Base-by-base conservation (phyloP, 2,329 filamentous ascomycete genomes). In the Stachybotrys chlorohalonatus region DNA sequence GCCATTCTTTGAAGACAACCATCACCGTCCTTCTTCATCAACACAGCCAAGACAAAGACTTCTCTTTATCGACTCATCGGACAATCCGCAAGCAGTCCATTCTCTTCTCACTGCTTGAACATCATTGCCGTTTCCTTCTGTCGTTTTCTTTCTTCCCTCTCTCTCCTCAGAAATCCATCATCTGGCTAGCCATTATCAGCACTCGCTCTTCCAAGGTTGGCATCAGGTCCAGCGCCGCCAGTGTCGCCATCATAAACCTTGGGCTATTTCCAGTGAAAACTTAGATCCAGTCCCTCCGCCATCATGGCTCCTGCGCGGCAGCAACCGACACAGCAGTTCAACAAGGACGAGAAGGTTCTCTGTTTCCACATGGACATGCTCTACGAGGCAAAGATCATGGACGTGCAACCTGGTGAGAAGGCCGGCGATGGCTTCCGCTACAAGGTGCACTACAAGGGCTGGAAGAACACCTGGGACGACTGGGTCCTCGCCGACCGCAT, bases 401-500 rank as follows among this genome's bases (percentile, higher is more conserved):
- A 96, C 60, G 79, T 89, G 36, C 84, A 70, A 77, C 80, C 65
- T 49, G 86, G 86, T 66, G 86, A 88, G 71, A 85, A 84, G 69
- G 86, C 74, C 17, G 86, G 73, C 47, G 75, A 86, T 57, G 84
- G 87, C 39, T 91, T 84, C 67, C 84, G 90, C 69, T 99, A 95
- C 75, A 89, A 89, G 67, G 89, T 99, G 54, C 94, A 99, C 73
- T 99, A 99, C 77, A 97, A 97, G 73, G 94, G 94, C 66, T 99
- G 94, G 94, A 99, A 99, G 79, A 92, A 93, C 71, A 96, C 91
- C 80, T 99, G 94, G 94, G 94, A 99, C 75, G 94, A 99, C 75
- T 97, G 93, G 93, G 94, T 97, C 49, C 84, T 89, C 24, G 86
- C 91, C 71, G 93, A 97, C 70, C 89, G 94, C 61, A 86, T 99